phyloP scores from a whole-genome alignment of 1,284 basidiomycete species.

The Irpex sp. region DNA sequence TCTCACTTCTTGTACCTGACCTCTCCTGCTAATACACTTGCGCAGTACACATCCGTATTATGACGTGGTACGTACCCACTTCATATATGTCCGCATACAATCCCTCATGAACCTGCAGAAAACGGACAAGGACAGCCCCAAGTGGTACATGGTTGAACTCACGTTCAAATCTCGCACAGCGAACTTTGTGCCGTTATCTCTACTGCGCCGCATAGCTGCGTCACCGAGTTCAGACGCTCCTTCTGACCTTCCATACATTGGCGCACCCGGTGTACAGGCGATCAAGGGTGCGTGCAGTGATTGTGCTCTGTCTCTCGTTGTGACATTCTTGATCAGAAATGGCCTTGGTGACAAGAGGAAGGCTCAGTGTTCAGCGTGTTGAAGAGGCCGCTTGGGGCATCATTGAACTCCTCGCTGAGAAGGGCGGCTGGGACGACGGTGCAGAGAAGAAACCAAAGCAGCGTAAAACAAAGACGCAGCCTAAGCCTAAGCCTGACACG shows the following conservation, averaged over 20 bases:
- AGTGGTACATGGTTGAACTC: constrained; percentile 92
- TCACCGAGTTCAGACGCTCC: constrained; percentile 33
- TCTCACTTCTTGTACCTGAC: constrained; percentile 1
- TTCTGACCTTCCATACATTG: constrained; percentile 59
- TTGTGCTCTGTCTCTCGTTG: not conserved
- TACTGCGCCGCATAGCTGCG: constrained; percentile 63
- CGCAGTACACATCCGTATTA: constrained; percentile 79
- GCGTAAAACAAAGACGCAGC: not conserved
- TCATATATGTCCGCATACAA: not conserved
- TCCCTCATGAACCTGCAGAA: constrained; percentile 43
- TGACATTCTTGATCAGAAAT: constrained; percentile 41
- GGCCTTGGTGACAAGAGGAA: constrained; percentile 78
- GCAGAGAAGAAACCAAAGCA: not conserved
- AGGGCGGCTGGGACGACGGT: constrained; percentile 63
- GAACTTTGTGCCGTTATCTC: constrained; percentile 75
- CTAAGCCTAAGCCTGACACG: not conserved
- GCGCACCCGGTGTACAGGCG: constrained; percentile 48
- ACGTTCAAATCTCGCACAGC: constrained; percentile 61
- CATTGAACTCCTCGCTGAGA: constrained; percentile 60
- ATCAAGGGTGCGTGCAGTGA: constrained; percentile 47
- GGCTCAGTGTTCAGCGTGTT: constrained; percentile 87
- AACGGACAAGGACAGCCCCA: constrained; percentile 69
- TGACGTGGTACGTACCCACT: constrained; percentile 53
- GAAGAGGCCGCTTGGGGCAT: constrained; percentile 64
- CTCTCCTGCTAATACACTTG: constrained; percentile 3